Base-by-base conservation (phyloP, 108 stramenopile species). In the Nitzschia sp. region DNA sequence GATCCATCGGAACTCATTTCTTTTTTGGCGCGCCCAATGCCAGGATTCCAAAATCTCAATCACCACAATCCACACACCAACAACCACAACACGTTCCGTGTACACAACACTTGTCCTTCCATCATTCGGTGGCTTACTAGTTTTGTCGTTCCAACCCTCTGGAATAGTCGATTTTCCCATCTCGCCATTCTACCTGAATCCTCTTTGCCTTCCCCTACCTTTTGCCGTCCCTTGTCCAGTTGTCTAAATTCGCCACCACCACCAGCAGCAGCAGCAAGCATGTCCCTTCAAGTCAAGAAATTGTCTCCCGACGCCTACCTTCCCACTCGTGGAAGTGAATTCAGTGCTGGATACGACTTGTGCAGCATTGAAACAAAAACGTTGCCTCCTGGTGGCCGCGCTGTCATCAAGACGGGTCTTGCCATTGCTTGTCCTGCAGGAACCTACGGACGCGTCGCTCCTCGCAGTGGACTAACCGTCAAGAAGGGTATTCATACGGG, bases 401-500 rank as follows among this genome's bases (percentile, higher is more conserved):
- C 75, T 11, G 76, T 99, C 24, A 88, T 99, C 68, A 86, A 88
- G 81, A 99, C 98, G 24, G 96, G 95, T 69, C 71, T 97, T 15
- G 70, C 88, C 63, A 88, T 98, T 63, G 92, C 92, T 10, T 94
- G 95, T 82, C 98, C 98, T 2, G 63, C 53, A 8, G 94, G 92
- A 63, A 96, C 95, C 24, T 99, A 99, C 70, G 98, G 91, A 7
- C 83, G 98, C 29, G 91, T 99, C 66, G 98, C 92, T 41, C 93
- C 93, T 15, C 81, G 93, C 34, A 73, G 72, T 58, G 98, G 98
- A 51, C 82, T 99, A 41, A 94, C 98, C 8, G 80, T 88, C 66
- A 99, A 99, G 72, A 87, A 96, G 51, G 88, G 92, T 67, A 97
- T 99, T 72, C 96, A 98, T 66, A 87, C 88, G 19, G 98, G 98